These are phyloP conservation scores for Sclerotiophoma versabilis DNA, from an alignment of 2,329 filamentous ascomycete genomes.

Conservation along the genomic window DNA sequence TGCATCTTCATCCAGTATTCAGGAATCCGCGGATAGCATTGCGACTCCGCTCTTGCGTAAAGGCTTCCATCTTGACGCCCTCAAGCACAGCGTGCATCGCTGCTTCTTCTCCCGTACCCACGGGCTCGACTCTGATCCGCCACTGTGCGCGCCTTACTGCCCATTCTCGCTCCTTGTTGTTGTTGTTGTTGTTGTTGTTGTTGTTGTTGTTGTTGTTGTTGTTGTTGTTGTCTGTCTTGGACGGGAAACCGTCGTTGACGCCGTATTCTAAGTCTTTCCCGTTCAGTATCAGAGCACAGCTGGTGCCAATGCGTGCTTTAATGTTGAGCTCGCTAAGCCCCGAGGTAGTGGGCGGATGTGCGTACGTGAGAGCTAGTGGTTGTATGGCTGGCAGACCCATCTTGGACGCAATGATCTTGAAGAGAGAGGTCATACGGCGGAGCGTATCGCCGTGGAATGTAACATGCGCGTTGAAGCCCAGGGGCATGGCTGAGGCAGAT, in stretches of 20 bases:
- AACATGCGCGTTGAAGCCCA: constrained; percentile 53
- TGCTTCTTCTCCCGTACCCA: not conserved
- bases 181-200: not conserved
- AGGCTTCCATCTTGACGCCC: not conserved
- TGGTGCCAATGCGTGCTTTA: not conserved
- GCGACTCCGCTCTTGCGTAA: not conserved
- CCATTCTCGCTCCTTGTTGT: constrained; percentile 23
- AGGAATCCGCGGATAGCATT: too few species aligned
- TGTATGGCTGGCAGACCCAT: constrained; percentile 69
- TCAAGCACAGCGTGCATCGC: not conserved
- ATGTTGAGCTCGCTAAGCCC: not conserved
- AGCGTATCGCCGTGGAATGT: constrained; percentile 78
- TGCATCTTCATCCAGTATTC: not conserved
- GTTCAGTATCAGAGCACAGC: not conserved
- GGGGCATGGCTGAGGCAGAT: constrained; percentile 33
- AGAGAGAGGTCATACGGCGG: constrained; percentile 72
- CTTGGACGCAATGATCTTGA: constrained; percentile 83
- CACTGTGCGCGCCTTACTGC: constrained; percentile 50
- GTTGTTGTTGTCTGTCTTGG: not conserved
- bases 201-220: not conserved
- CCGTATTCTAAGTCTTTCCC: not conserved
- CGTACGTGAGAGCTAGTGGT: constrained; percentile 53
- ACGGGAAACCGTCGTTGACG: not conserved
- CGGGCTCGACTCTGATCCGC: constrained; percentile 62
- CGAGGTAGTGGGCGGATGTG: not conserved